Base-by-base conservation (phyloP, 192 early-diverging fungal species). In the Coemansia asiatica region DNA sequence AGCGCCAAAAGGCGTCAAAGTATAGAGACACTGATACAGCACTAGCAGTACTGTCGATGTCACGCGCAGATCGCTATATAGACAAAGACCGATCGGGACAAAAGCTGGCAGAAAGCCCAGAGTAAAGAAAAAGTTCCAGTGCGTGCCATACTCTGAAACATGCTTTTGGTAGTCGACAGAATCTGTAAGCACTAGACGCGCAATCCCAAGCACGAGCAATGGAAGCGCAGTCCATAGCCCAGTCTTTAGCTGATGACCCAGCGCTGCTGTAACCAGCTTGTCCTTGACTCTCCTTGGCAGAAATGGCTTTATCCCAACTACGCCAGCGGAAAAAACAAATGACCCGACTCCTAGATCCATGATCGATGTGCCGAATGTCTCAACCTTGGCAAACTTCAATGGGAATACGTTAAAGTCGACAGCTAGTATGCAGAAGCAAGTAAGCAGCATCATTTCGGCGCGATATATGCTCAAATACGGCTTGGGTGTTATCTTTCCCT, bases 81-180 rank as follows among this genome's bases (percentile, higher is more conserved):
- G 31, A 16, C 64, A 64, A 26, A 88, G 72, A 8, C 89, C 75
- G 12, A 93, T 49, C 5, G 89, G 85, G 5, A 93, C 88, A 75
- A 92, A 86, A 21, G 93, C 75, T 1, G 94, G 92, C 28, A 98
- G 70, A 38, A 94, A 79, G 9, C 91, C 92, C 16, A 98, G 85
- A 2, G 96, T 98, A 57, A 96, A 85, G 72, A 97, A 98, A 79
- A 98, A 98, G 84, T 98, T 98, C 96, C 96, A 98, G 64, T 98
- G 96, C 47, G 92, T 85, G 23, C 96, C 96, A 69, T 98, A 98
- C 70, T 98, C 96, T 0, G 91, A 85, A 8, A 90, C 90, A 67
- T 98, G 94, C 48, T 94, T 91, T 85, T 96, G 94, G 71, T 98
- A 98, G 69, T 96, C 89, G 9, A 93, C 85, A 10, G 87, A 80